Conservation (phyloP, 129 eudicot species). For the Saussurea involucrata region DNA sequence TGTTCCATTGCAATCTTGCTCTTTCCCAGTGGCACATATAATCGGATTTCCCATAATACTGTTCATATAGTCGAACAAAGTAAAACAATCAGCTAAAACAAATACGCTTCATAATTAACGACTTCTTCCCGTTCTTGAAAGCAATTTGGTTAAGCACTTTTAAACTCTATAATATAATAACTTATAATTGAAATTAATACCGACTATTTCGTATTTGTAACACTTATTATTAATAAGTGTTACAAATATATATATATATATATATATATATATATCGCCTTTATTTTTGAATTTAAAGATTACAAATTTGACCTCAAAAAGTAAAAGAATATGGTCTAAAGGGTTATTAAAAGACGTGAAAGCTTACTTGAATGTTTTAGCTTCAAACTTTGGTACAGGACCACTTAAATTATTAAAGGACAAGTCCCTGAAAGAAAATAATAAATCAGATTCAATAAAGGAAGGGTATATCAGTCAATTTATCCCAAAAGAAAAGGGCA, state of each 20-base stretch:
- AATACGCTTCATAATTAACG: background rate
- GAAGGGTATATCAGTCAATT: slow-evolving; percentile 15
- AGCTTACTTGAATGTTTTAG: slow-evolving; percentile 87
- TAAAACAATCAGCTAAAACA: background rate
- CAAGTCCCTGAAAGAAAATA: slow-evolving; percentile 64
- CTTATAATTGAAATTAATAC: no score
- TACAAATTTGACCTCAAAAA: slow-evolving; percentile 5
- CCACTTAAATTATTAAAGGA: slow-evolving; percentile 92
- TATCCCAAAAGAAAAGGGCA: slow-evolving; percentile 3
- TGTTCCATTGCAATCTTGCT: slow-evolving; percentile 76
- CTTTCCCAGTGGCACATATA: slow-evolving; percentile 84
- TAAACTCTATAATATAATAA: background rate
- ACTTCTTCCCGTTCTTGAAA: background rate
- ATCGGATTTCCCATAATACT: slow-evolving; percentile 85
- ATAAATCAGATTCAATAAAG: slow-evolving; percentile 2
- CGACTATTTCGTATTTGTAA: no score
- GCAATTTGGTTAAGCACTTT: background rate
- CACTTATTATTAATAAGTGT: no score
- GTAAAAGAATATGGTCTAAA: background rate
- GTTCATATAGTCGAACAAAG: slow-evolving; percentile 9
- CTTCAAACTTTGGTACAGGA: slow-evolving; percentile 72
- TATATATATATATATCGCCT: background rate
- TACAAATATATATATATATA: no score
- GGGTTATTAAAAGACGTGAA: background rate
- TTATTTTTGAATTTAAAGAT: background rate